These are phyloP conservation scores for Metschnikowia orientalis DNA, from an alignment of 805 yeast genomes.

Conservation along the genomic window DNA sequence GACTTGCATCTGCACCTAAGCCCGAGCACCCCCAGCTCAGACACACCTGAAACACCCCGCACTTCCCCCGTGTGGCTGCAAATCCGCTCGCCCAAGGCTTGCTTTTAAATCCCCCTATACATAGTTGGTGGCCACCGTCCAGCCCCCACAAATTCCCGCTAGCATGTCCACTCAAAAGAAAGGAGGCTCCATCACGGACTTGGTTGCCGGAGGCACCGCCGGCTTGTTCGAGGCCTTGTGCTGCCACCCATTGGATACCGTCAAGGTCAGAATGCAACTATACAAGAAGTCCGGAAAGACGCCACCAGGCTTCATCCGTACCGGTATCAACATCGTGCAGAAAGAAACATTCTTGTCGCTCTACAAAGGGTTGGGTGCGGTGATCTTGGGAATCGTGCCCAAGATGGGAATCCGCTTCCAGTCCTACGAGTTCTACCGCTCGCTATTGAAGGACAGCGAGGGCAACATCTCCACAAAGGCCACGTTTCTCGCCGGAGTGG, in stretches of 20 bases:
- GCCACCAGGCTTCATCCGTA: constrained; percentile 80
- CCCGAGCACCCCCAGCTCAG: too few species aligned
- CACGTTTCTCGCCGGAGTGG: constrained; percentile 89
- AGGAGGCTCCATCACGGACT: constrained; percentile 51
- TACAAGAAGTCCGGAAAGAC: constrained; percentile 67
- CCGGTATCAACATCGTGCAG: constrained; percentile 73
- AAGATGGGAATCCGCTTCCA: constrained; percentile 97
- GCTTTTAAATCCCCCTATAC: too few species aligned
- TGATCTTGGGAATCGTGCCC: constrained; percentile 94
- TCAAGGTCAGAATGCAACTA: constrained; percentile 95
- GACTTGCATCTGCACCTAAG: too few species aligned
- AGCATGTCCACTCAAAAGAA: constrained; percentile 25
- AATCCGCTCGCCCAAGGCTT: too few species aligned
- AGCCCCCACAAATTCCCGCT: not conserved
- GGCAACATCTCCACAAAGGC: constrained; percentile 66
- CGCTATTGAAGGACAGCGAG: constrained; percentile 57
- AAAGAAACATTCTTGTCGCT: constrained; percentile 82
- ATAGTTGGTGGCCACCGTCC: too few species aligned
- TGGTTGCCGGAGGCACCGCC: constrained; percentile 94
- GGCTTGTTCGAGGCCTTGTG: constrained; percentile 96
- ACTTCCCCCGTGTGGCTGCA: too few species aligned
- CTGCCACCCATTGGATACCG: constrained; percentile 97
- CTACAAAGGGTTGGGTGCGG: constrained; percentile 96
- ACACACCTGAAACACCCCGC: too few species aligned
- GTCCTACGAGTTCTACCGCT: constrained; percentile 85